A percentile compares a stretch with the other conserved stretches of the same genome.
Evolutionary conservation across 192 early-diverging fungal genomes (phyloP).

Genomic region (Coemansia sp.): DNA sequence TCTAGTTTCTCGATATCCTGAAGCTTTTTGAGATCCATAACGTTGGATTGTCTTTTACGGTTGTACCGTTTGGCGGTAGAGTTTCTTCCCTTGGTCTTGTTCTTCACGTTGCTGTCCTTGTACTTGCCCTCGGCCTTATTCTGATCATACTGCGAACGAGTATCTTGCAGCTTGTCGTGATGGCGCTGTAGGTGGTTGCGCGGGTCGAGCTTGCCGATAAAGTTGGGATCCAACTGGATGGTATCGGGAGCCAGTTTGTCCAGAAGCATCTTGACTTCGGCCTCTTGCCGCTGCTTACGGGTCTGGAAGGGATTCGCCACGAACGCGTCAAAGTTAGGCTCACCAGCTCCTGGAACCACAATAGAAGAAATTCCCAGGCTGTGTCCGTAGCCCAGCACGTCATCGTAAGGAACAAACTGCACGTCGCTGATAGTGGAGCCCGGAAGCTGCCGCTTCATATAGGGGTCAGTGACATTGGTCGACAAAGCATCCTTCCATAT

Average conservation of each 20-base stretch:
- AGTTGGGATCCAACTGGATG: conserved; percentile 79
- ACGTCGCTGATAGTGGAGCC: conserved; percentile 56
- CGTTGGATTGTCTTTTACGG: conserved; percentile 76
- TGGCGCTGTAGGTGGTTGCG: conserved; percentile 39
- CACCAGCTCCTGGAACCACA: conserved; percentile 89
- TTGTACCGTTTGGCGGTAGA: conserved; percentile 74
- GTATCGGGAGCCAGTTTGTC: conserved; percentile 95
- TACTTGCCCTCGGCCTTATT: conserved; percentile 32
- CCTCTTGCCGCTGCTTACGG: conserved; percentile 79
- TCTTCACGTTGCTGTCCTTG: conserved; percentile 35
- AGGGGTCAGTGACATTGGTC: conserved; percentile 71
- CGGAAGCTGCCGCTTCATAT: conserved; percentile 78
- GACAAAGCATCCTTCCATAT: conserved; percentile 89
- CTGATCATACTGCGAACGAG: conserved; percentile 16
- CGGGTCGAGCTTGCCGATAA: conserved; percentile 77
- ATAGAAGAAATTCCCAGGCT: conserved; percentile 71
- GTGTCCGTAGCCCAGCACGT: conserved; percentile 87
- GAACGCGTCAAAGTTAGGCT: conserved; percentile 93
- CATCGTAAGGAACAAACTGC: conserved; percentile 92
- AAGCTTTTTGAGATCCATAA: conserved; percentile 67
- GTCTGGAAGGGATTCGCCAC: conserved; percentile 93
- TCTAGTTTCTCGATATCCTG: conserved; percentile 36
- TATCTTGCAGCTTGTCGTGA: conserved; percentile 12
- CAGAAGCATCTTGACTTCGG: conserved; percentile 81
- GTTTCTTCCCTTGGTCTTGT: conserved; percentile 50